phyloP scores from a whole-genome alignment of 2,329 filamentous ascomycete genomes.

The Thermothelomyces thermophilus region DNA sequence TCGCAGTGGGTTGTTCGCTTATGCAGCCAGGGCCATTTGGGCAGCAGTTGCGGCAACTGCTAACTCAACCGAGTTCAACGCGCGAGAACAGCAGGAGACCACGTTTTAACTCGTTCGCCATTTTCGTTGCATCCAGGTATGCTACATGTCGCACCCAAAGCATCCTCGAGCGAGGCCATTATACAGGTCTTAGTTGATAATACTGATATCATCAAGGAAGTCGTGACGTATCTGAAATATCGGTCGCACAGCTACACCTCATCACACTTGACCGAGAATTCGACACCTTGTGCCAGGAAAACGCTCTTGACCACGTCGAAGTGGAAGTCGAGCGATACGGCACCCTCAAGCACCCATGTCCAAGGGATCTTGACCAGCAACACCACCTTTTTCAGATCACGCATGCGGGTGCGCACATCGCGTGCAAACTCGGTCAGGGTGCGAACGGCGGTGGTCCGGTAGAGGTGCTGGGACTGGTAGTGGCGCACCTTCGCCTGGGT shows the following conservation, averaged over 20 bases:
- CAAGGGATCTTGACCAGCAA: conserved; percentile 23
- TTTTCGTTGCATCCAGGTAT: too few relatives aligned
- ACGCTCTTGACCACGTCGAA: conserved; percentile 16
- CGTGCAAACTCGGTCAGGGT: conserved; percentile 21
- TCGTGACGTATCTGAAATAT: background rate
- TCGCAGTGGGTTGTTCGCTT: too few relatives aligned
- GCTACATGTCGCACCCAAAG: too few relatives aligned
- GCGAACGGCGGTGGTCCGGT: conserved; percentile 18
- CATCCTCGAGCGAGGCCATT: too few relatives aligned
- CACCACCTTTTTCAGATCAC: conserved; percentile 18
- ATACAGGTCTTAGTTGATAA: background rate
- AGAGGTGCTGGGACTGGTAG: conserved; percentile 19
- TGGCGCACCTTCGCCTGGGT: conserved; percentile 13
- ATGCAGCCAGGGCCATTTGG: too few relatives aligned
- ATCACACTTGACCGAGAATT: conserved; percentile 22
- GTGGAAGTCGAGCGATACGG: conserved; percentile 20
- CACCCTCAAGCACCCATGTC: conserved; percentile 23
- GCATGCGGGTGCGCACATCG: conserved; percentile 14
- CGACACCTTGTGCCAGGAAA: conserved; percentile 19
- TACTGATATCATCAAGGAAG: background rate
- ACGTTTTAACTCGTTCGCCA: too few relatives aligned
- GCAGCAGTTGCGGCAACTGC: too few relatives aligned
- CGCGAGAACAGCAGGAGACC: too few relatives aligned
- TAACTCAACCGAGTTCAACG: too few relatives aligned
- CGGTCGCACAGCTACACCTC: conserved; percentile 1